These are phyloP conservation scores for Entomortierella parvispora DNA, from an alignment of 192 early-diverging fungal genomes.

Conservation along the genomic window DNA sequence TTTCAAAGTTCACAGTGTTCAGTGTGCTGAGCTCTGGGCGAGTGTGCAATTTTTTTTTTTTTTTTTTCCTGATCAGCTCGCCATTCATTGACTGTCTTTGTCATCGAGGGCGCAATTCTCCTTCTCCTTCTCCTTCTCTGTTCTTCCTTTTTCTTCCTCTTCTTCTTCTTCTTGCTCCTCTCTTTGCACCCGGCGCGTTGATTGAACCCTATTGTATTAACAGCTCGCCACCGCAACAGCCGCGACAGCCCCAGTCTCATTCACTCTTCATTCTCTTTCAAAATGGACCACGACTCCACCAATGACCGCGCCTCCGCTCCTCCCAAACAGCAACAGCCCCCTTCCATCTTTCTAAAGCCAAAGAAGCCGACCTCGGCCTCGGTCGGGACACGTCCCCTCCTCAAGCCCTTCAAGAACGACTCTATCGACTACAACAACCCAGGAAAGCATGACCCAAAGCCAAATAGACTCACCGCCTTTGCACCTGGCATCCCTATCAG, in stretches of 20 bases:
- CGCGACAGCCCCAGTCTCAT: too few species aligned
- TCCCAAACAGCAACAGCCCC: background rate
- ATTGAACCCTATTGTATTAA: background rate
- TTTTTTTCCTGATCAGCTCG: too few species aligned
- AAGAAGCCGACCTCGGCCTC: constrained; percentile 24
- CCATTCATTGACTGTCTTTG: background rate
- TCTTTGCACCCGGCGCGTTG: background rate
- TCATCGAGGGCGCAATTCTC: too few species aligned
- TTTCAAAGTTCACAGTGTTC: too few species aligned
- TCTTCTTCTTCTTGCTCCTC: background rate
- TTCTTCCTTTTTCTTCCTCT: background rate
- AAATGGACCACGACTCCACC: too few species aligned
- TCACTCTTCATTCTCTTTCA: too few species aligned
- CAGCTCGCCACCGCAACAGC: too few species aligned
- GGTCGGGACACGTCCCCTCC: constrained; percentile 13
- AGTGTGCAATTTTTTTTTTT: constrained; percentile 5
- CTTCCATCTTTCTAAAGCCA: constrained; percentile 12
- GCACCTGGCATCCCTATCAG: constrained; percentile 10
- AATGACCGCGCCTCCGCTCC: too few species aligned
- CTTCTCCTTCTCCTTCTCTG: too few species aligned
- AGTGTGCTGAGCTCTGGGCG: too few species aligned
- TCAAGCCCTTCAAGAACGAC: constrained; percentile 18
- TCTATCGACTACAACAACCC: constrained; percentile 29
- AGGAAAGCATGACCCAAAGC: constrained; percentile 10
- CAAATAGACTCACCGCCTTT: background rate